These are phyloP conservation scores for Phytopythium sindhum DNA, from an alignment of 352 stramenopile genomes.

Conservation along the genomic window DNA sequence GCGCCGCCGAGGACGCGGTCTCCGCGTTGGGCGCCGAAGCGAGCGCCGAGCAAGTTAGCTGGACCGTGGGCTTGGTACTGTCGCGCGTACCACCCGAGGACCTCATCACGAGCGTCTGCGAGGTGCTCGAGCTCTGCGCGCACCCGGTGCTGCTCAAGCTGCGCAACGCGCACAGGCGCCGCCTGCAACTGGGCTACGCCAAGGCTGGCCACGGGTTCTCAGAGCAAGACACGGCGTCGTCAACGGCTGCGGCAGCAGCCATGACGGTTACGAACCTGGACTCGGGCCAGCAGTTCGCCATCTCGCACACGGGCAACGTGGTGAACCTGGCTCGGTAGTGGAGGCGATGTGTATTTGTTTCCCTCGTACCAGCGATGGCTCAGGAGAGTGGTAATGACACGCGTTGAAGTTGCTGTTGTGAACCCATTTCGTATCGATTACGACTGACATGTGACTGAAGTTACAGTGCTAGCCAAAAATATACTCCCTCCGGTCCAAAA, in stretches of 20 bases:
- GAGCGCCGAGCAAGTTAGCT: slow-evolving; percentile 63
- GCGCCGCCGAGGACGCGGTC: slow-evolving; percentile 53
- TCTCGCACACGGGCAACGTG: slow-evolving; percentile 62
- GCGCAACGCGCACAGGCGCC: slow-evolving; percentile 65
- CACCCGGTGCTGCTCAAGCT: slow-evolving; percentile 78
- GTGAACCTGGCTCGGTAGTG: slow-evolving; percentile 19
- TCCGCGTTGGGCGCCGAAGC: slow-evolving; percentile 29
- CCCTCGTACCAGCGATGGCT: too few species aligned
- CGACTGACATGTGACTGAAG: too few species aligned
- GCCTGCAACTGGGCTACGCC: slow-evolving; percentile 47
- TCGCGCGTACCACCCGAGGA: slow-evolving; percentile 51
- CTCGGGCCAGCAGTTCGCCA: slow-evolving; percentile 67
- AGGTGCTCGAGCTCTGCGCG: slow-evolving; percentile 74
- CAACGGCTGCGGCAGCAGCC: neutral
- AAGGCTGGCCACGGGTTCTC: slow-evolving; percentile 23
- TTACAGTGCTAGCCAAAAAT: too few species aligned
- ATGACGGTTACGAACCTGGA: slow-evolving; percentile 74
- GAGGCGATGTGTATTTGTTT: neutral
- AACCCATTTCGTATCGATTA: neutral
- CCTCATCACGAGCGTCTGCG: slow-evolving; percentile 68
- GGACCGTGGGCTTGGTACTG: slow-evolving; percentile 53
- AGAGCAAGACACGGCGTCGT: slow-evolving; percentile 5
- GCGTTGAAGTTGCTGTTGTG: neutral
- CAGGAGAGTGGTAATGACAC: neutral
- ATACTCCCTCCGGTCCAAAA: too few species aligned